Base-by-base conservation (phyloP, 139 green algal species). In the Raphidocelis subcapitata region DNA sequence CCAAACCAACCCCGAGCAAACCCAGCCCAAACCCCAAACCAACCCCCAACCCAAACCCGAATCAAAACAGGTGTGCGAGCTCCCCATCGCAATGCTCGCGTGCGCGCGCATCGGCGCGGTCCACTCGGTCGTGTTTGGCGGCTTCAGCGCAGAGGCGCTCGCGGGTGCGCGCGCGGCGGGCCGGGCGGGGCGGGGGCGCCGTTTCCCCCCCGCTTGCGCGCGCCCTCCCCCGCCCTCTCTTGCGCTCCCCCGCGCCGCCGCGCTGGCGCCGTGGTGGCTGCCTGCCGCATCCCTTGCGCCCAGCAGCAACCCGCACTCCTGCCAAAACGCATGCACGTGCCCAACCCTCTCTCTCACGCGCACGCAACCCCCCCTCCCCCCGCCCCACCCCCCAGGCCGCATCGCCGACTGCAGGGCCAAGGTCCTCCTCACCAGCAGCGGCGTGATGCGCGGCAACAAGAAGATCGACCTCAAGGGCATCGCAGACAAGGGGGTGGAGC, bases 111-210 rank as follows among this genome's bases (percentile, higher is more conserved):
- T 98, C 62, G 94, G 95, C 23, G 95, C 94, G 1, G 86, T 98
- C 56, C 94, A 98, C 83, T 92, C 80, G 0, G 95, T 99, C 0
- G 94, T 99, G 49, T 99, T 99, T 76, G 95, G 71, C 1, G 95
- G 95, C 35, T 99, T 99, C 83, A 94, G 85, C 31, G 89, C 95
- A 10, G 92, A 98, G 47, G 75, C 87, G 0, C 83, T 99, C 61
- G 83, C 87, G 54, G 55, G 69, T 67, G 37, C 12, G 68, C 2
- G 52, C 12, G 20, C 20, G 52, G 20, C 12, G 52, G 12, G 52
- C 52, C 3, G 20, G 52, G 52, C 52, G 12, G 3, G 52, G 41
- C 8, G 41, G 12, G 41, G 41, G 41, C 12, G 41, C 12, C 8
- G 41, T 49, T 49, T 8, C 41, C 12, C 8, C 8, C 41, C 12